Evolutionary conservation across 805 yeast genomes (phyloP).

Genomic region (Starmera quercuum): DNA sequence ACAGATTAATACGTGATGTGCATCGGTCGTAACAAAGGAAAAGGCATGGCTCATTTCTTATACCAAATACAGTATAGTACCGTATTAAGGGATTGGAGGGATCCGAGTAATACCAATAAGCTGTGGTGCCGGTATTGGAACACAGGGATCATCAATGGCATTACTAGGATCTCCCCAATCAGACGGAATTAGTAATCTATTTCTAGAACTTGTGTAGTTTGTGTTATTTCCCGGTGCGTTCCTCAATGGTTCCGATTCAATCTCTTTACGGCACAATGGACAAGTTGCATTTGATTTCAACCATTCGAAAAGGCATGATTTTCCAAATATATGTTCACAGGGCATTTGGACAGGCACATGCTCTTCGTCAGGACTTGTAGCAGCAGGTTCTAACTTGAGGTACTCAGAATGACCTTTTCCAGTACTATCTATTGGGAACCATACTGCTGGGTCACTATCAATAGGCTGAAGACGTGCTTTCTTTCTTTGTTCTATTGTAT

Average conservation of each 20-base stretch:
- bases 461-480: neutral
- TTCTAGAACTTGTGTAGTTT: slow-evolving; percentile 6
- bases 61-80: too few species aligned
- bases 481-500: neutral
- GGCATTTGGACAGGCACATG: slow-evolving; percentile 75
- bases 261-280: slow-evolving; percentile 55
- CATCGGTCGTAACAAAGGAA: too few species aligned
- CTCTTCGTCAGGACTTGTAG: slow-evolving; percentile 5
- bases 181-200: slow-evolving; percentile 10
- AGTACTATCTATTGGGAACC: slow-evolving; percentile 10
- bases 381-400: neutral
- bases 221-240: neutral
- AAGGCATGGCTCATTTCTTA: too few species aligned
- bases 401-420: slow-evolving; percentile 7
- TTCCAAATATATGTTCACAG: slow-evolving; percentile 82
- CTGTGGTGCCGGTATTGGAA: slow-evolving; percentile 16
- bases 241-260: slow-evolving; percentile 10
- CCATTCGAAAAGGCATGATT: slow-evolving; percentile 79
- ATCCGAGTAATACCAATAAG: too few species aligned
- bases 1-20: too few species aligned
- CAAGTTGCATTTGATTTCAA: slow-evolving; percentile 64
- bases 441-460: slow-evolving; percentile 12
- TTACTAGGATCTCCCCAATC: slow-evolving; percentile 12
- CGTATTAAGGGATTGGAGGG: too few species aligned
- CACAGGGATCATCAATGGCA: slow-evolving; percentile 11